Base-by-base conservation (phyloP, 2,329 filamentous ascomycete genomes). In the Monilinia vaccinii-corymbosi region DNA sequence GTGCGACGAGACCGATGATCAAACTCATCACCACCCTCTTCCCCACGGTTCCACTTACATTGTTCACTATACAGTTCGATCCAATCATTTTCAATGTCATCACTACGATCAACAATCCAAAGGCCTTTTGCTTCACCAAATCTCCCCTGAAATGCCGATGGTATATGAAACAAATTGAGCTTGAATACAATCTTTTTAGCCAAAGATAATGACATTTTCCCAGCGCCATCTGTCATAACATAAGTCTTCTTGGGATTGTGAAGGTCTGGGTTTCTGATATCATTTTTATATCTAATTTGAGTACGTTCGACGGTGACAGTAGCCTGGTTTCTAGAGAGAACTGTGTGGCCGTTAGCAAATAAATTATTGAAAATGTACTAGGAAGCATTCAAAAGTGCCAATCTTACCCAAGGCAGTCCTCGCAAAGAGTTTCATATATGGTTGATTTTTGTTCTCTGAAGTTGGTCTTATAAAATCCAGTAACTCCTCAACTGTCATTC, bases 41-140 rank as follows among this genome's bases (percentile, higher is more conserved):
- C 77, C 38, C 81, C 76, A 31, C 78, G 79, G 0, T 76, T 61
- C 77, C 88, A 91, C 66, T 93, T 93, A 0, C 78, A 72, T 62
- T 93, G 89, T 0, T 86, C 90, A 0, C 76, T 77, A 59, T 78
- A 83, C 0, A 86, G 82, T 59, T 85, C 78, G 46, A 91, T 88
- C 86, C 85, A 89, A 18, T 73, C 68, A 18, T 83, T 72, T 0
- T 75, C 69, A 1, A 78, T 73, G 0, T 73, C 71, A 31, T 81
- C 77, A 0, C 75, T 68, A 0, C 77, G 75, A 64, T 87, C 84
- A 6, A 86, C 72, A 50, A 87, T 78, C 88, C 88, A 92, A 64
- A 92, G 77, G 0, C 89, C 89, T 70, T 93, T 93, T 0, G 86
- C 86, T 21, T 86, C 82, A 11, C 83, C 86, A 40, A 92, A 80